phyloP scores from a whole-genome alignment of 2,329 filamentous ascomycete genomes.

The Annulohypoxylon truncatum region DNA sequence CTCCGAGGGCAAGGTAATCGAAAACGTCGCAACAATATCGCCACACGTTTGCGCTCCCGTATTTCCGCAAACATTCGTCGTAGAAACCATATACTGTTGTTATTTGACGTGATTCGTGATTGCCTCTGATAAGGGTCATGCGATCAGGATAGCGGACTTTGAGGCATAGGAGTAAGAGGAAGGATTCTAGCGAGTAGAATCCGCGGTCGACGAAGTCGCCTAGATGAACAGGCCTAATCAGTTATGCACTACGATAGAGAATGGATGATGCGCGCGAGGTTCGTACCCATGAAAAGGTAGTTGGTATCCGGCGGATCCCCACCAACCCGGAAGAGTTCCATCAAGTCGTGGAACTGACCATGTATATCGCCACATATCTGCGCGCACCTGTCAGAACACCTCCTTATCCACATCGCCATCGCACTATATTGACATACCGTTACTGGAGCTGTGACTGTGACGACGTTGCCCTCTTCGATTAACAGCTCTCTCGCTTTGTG shows the following conservation, averaged over 20 bases:
- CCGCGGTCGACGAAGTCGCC: slow-evolving; percentile 97
- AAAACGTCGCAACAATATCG: slow-evolving; percentile 97
- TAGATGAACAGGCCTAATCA: slow-evolving; percentile 52
- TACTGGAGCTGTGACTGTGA: slow-evolving; percentile 92
- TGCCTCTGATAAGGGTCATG: slow-evolving; percentile 94
- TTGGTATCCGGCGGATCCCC: slow-evolving; percentile 96
- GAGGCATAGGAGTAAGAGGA: slow-evolving; percentile 92
- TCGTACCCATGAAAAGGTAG: slow-evolving; percentile 92
- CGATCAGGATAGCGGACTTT: slow-evolving; percentile 98
- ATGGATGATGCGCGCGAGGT: background rate
- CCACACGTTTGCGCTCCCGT: slow-evolving; percentile 97
- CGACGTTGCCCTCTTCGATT: slow-evolving; percentile 97
- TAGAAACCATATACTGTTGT: slow-evolving; percentile 99
- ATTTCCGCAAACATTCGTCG: slow-evolving; percentile 95
- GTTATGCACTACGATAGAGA: background rate
- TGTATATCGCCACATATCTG: slow-evolving; percentile 97
- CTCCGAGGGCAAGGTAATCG: slow-evolving; percentile 92
- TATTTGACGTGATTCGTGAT: slow-evolving; percentile 96
- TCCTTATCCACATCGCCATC: background rate
- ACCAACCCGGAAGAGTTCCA: slow-evolving; percentile 95
- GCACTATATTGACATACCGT: slow-evolving; percentile 68
- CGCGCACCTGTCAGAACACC: slow-evolving; percentile 25
- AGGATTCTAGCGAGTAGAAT: slow-evolving; percentile 97
- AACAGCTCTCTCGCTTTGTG: slow-evolving; percentile 96
- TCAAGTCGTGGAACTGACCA: slow-evolving; percentile 94